Evolutionary conservation across 2,329 filamentous ascomycete genomes (phyloP).

Genomic region (Cordyceps fumosorosea): DNA sequence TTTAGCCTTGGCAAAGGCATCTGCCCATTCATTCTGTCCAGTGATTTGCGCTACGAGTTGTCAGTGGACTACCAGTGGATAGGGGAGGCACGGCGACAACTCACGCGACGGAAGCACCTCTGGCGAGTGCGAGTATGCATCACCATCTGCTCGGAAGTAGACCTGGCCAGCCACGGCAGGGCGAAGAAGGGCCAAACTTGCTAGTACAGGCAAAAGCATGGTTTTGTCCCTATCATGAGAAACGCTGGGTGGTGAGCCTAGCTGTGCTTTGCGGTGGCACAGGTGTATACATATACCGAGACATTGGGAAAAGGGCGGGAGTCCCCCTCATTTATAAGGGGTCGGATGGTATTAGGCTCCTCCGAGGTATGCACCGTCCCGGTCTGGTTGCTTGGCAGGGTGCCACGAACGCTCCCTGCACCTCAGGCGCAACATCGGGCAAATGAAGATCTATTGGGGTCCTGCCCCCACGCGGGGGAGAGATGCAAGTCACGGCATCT

Average conservation of each 20-base stretch:
- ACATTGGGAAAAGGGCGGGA: background rate
- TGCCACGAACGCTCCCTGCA: background rate
- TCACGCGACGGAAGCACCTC: conserved; percentile 7
- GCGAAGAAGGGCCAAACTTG: background rate
- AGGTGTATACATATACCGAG: background rate
- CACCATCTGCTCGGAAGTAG: background rate
- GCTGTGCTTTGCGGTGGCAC: background rate
- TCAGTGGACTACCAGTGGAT: background rate
- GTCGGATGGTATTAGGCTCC: background rate
- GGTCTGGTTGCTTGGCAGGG: background rate
- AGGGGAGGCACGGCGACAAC: background rate
- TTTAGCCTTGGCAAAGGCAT: conserved; percentile 52
- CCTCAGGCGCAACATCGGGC: background rate
- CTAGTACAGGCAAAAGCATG: background rate
- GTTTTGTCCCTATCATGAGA: too few relatives aligned
- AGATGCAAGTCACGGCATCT: background rate
- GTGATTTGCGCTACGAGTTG: conserved; percentile 23
- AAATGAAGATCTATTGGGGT: conserved; percentile 1
- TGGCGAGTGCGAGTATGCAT: conserved; percentile 3
- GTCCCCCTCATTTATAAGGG: background rate
- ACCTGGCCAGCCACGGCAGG: background rate
- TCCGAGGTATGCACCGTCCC: background rate
- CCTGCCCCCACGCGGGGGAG: background rate
- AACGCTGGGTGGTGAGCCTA: background rate
- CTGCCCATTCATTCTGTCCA: conserved; percentile 41